phyloP scores from a whole-genome alignment of 805 yeast species.

The Alloascoidea hylecoeti region DNA sequence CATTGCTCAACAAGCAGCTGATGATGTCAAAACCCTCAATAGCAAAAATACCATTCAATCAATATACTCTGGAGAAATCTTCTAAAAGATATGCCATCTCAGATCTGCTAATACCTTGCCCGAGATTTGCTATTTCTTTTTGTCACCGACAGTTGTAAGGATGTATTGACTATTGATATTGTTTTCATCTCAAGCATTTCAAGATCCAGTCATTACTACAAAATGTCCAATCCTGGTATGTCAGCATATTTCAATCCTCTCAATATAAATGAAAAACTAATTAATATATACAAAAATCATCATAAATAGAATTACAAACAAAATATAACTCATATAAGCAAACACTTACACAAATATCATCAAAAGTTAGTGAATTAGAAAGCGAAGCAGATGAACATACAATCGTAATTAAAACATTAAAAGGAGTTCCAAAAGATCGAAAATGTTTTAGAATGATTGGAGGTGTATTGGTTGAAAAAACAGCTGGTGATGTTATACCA shows the following conservation, averaged over 20 bases:
- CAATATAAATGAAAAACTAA: no score
- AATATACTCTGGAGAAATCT: slow-evolving; percentile 14
- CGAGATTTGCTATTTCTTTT: no score
- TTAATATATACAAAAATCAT: no score
- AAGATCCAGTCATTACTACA: no score
- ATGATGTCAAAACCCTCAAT: slow-evolving; percentile 37
- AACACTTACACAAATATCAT: slow-evolving; percentile 17
- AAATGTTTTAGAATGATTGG: slow-evolving; percentile 90
- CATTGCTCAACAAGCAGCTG: slow-evolving; percentile 53
- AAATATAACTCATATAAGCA: slow-evolving; percentile 24
- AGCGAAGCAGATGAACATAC: slow-evolving; percentile 24
- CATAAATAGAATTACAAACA: slow-evolving; percentile 18
- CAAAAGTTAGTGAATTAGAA: slow-evolving; percentile 24
- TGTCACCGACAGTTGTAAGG: no score
- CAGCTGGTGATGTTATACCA: slow-evolving; percentile 63
- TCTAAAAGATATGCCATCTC: slow-evolving; percentile 35
- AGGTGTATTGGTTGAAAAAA: slow-evolving; percentile 75
- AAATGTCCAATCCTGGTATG: no score
- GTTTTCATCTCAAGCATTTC: no score
- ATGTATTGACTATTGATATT: no score
- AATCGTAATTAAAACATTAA: slow-evolving; percentile 45
- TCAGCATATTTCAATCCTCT: no score
- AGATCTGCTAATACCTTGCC: slow-evolving; percentile 24
- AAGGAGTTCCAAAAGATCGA: slow-evolving; percentile 38
- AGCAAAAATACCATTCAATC: slow-evolving; percentile 10